These are phyloP conservation scores for Irpex rosettiformis DNA, from an alignment of 1,284 basidiomycete genomes.

Conservation along the genomic window DNA sequence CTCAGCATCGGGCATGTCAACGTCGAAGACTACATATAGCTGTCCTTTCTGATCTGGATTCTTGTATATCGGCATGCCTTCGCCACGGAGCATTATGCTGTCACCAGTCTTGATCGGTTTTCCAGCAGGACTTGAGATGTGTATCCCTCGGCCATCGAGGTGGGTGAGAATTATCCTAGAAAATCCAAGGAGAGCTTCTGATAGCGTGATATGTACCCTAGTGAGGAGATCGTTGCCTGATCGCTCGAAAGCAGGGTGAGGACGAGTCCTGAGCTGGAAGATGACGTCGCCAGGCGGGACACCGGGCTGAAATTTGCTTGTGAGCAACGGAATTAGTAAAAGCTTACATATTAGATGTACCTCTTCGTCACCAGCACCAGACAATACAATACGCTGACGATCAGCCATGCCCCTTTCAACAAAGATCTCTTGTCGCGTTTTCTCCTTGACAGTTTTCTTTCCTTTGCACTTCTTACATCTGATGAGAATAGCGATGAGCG, in stretches of 20 bases:
- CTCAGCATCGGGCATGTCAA: constrained; percentile 79
- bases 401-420: constrained; percentile 89
- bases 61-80: constrained; percentile 85
- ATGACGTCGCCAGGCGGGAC: constrained; percentile 85
- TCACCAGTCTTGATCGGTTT: constrained; percentile 76
- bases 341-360: constrained; percentile 36
- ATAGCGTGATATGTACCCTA: constrained; percentile 80
- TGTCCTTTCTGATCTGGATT: constrained; percentile 71
- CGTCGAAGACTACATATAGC: constrained; percentile 74
- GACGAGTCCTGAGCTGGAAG: constrained; percentile 70
- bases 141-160: constrained; percentile 85
- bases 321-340: not conserved
- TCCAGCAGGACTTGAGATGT: constrained; percentile 66
- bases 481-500: not conserved
- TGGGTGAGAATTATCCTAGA: constrained; percentile 84
- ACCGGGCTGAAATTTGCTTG: constrained; percentile 55
- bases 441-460: constrained; percentile 79
- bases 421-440: constrained; percentile 82
- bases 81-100: constrained; percentile 71
- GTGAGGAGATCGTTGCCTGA: constrained; percentile 76
- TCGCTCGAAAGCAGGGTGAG: constrained; percentile 80
- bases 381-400: constrained; percentile 81
- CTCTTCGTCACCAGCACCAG: constrained; percentile 88
- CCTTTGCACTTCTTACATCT: constrained; percentile 98
- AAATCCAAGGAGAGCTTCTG: constrained; percentile 90